These are phyloP conservation scores for Cryptococcus neoformans DNA, from an alignment of 1,284 basidiomycete species.

Conservation along the genomic window DNA sequence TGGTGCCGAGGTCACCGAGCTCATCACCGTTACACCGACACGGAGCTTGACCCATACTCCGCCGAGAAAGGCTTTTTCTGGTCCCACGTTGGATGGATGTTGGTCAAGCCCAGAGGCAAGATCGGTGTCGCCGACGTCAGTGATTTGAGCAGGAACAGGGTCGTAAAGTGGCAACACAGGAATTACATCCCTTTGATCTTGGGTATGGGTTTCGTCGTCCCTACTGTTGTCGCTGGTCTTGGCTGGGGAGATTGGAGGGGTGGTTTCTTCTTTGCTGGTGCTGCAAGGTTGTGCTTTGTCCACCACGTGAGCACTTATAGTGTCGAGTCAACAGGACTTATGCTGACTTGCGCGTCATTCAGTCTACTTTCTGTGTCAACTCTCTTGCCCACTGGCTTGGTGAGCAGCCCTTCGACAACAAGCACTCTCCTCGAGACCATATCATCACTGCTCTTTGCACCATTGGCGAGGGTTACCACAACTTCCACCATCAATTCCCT, in stretches of 20 bases:
- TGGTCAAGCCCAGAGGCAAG: slow-evolving; percentile 80
- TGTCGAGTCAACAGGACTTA: background rate
- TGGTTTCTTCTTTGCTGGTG: slow-evolving; percentile 82
- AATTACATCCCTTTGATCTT: slow-evolving; percentile 69
- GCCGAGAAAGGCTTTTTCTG: slow-evolving; percentile 73
- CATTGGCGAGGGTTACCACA: slow-evolving; percentile 93
- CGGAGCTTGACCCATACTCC: slow-evolving; percentile 90
- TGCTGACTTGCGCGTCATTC: background rate
- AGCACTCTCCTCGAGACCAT: slow-evolving; percentile 88
- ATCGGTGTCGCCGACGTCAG: slow-evolving; percentile 86
- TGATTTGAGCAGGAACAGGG: slow-evolving; percentile 70
- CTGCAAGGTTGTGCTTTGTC: slow-evolving; percentile 76
- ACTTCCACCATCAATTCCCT: slow-evolving; percentile 91
- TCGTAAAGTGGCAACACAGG: slow-evolving; percentile 85
- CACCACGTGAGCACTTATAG: slow-evolving; percentile 66
- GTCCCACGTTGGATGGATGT: slow-evolving; percentile 90
- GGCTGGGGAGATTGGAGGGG: slow-evolving; percentile 81
- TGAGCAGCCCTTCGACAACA: slow-evolving; percentile 88
- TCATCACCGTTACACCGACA: slow-evolving; percentile 93
- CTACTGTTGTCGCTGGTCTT: slow-evolving; percentile 71
- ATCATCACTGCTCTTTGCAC: slow-evolving; percentile 82
- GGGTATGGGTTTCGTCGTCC: slow-evolving; percentile 68
- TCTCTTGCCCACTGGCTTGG: slow-evolving; percentile 94
- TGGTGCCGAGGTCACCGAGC: slow-evolving; percentile 93
- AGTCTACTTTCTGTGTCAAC: slow-evolving; percentile 95